A percentile compares a stretch with the other conserved stretches of the same genome.
These are phyloP conservation scores for Mycocentrospora acerina DNA, from an alignment of 2,329 filamentous ascomycete genomes.

Conservation along the genomic window DNA sequence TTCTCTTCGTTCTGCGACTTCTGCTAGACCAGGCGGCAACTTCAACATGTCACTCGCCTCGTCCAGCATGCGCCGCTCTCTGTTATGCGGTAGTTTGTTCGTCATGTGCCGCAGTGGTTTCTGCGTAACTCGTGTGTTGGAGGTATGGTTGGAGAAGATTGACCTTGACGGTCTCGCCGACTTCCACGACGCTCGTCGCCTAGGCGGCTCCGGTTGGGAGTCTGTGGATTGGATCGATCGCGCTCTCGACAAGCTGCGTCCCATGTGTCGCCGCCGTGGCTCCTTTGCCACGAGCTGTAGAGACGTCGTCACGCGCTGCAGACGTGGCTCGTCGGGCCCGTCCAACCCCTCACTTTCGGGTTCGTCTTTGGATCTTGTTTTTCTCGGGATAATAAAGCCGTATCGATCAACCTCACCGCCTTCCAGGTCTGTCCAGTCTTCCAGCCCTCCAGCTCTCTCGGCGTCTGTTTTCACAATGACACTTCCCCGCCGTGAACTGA, in stretches of 20 bases:
- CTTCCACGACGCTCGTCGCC: conserved; percentile 44
- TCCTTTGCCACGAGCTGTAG: conserved; percentile 58
- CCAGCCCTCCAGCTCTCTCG: conserved; percentile 63
- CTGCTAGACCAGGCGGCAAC: conserved; percentile 54
- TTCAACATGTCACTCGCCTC: conserved; percentile 68
- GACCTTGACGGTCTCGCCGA: conserved; percentile 47
- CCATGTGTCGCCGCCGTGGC: conserved; percentile 56
- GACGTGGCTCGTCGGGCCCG: conserved; percentile 37
- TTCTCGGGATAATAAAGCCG: conserved; percentile 60
- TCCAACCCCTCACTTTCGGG: conserved; percentile 26
- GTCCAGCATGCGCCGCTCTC: conserved; percentile 56
- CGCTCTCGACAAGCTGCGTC: conserved; percentile 51
- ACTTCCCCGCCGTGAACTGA: conserved; percentile 29
- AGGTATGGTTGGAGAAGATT: conserved; percentile 40
- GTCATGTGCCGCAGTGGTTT: conserved; percentile 54
- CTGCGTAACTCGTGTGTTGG: conserved; percentile 44
- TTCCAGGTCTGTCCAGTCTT: conserved; percentile 64
- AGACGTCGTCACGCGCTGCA: conserved; percentile 62
- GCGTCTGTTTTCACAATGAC: conserved; percentile 52
- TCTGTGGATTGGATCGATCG: conserved; percentile 44
- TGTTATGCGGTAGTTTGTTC: conserved; percentile 56
- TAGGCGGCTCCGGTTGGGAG: conserved; percentile 42
- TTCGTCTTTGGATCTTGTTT: conserved; percentile 35
- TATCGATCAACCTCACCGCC: conserved; percentile 64
- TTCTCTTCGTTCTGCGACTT: conserved; percentile 48